Conservation (phyloP, 164 flowering plant species). For the Buxus sempervirens region DNA sequence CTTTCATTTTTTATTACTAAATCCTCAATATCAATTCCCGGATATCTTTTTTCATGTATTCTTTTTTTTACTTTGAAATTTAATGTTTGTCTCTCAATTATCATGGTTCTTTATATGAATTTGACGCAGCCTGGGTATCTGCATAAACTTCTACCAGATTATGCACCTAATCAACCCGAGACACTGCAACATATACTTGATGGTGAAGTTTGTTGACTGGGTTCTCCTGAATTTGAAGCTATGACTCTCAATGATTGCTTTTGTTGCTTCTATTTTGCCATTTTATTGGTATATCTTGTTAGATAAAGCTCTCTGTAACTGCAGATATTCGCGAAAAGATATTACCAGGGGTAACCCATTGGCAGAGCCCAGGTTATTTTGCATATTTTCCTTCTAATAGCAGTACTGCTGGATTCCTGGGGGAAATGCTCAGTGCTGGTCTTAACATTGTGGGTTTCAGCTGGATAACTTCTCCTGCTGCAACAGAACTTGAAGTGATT, state of each 20-base stretch:
- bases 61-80: no score
- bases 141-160: constrained; percentile 65
- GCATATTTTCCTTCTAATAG: constrained; percentile 93
- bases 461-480: constrained; percentile 96
- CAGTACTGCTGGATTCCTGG: constrained; percentile 85
- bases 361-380: constrained; percentile 96
- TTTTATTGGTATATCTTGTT: neutral
- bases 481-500: constrained; percentile 92
- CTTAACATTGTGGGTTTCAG: constrained; percentile 91
- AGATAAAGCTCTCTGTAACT: constrained; percentile 12
- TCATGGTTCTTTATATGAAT: no score
- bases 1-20: no score
- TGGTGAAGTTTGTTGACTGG: constrained; percentile 42
- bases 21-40: no score
- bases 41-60: neutral
- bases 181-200: constrained; percentile 61
- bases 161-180: constrained; percentile 78
- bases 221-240: constrained; percentile 4
- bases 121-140: constrained; percentile 84
- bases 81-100: no score
- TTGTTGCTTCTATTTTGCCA: neutral
- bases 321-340: constrained; percentile 79
- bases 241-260: neutral
- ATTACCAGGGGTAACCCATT: constrained; percentile 91
- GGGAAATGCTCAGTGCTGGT: constrained; percentile 96